Evolutionary conservation across 352 stramenopile genomes (phyloP), one percentile per base, ranked within the genome.

Genomic region (Globisporangium paroecandrum): DNA sequence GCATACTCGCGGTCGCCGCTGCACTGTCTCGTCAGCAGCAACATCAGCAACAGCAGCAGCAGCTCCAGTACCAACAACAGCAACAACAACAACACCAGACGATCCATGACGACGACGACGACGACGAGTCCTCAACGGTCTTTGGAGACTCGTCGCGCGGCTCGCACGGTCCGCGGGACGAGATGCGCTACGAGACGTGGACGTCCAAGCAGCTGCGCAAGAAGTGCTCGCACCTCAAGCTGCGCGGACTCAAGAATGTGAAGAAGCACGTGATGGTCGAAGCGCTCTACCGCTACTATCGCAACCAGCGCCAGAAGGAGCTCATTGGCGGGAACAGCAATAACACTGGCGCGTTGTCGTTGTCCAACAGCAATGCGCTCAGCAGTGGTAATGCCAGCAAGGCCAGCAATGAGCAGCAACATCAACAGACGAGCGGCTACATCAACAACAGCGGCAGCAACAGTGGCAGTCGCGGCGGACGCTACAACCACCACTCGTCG

Each of bases 191-290:
- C 63, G 85, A 93, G 72, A 93, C 85, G 22, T 93, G 85, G 85
- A 93, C 85, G 3, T 91, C 82, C 20, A 93, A 93, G 71, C 85
- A 93, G 62, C 72, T 93, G 27, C 82, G 85, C 9, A 93, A 91
- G 65, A 93, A 93, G 58, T 93, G 85, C 46, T 93, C 85, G 47
- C 82, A 91, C 25, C 73, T 93, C 18, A 93, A 93, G 64, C 78
- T 93, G 32, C 85, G 85, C 36, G 85, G 85, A 0, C 74, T 93
- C 32, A 93, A 93, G 76, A 93, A 93, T 66, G 85, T 93, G 24
- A 93, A 93, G 73, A 93, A 93, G 73, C 85, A 93, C 68, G 85
- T 93, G 71, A 93, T 93, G 85, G 85, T 93, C 32, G 85, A 93
- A 58, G 85, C 85, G 38, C 49, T 93, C 24, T 93, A 93, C 58